Base-by-base conservation (phyloP, 805 yeast genomes). In the Cyberlindnera euphorbiiphila region DNA sequence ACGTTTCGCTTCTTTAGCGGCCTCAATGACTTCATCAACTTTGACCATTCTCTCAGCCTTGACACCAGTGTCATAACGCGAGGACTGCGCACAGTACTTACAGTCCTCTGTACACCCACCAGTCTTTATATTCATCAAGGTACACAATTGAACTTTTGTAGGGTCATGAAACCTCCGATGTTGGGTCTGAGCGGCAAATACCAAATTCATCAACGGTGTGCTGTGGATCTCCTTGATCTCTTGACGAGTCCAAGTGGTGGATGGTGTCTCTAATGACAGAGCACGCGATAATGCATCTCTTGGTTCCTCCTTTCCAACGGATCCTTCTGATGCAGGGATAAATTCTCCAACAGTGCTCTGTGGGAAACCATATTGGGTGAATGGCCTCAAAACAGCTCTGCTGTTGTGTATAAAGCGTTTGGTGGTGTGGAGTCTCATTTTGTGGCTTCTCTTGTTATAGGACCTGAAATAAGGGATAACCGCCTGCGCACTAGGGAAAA, bases 61-160 rank as follows among this genome's bases (percentile, higher is more conserved):
- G n/a, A 80, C 64, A 4, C 85, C 89, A 6, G 93, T 83, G 36
- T 72, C 68, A 56, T 84, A 72, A 22, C 84, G 64, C 6, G 77
- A 65, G 2, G 89, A 81, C 52, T 84, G 93, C 1, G 93, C 78
- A 61, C 93, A 84, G 59, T 84, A 84, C 51, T 77, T 78, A 56
- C 93, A 84, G 56, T 84, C 89, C 51, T 84, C 93, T 2, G 86
- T 68, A 54, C 93, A 83, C 1, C 93, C 91, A 36, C 93, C 93
- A 2, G 83, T 72, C 53, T 84, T 84, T 56, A 84, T 82, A 42
- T 77, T 78, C 64, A 83, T 68, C 47, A 84, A 65, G 3, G 91
- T 81, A 60, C 93, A 84, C 35, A 85, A 65, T 54, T 85, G 93
- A 18, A 83, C 80, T 53, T 81, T 78, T 0, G 66, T 51, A 2